A percentile compares a stretch with the other conserved stretches of the same genome.
Evolutionary conservation across 257 asterid genomes (phyloP).

Genomic region (Solanum commersonii): DNA sequence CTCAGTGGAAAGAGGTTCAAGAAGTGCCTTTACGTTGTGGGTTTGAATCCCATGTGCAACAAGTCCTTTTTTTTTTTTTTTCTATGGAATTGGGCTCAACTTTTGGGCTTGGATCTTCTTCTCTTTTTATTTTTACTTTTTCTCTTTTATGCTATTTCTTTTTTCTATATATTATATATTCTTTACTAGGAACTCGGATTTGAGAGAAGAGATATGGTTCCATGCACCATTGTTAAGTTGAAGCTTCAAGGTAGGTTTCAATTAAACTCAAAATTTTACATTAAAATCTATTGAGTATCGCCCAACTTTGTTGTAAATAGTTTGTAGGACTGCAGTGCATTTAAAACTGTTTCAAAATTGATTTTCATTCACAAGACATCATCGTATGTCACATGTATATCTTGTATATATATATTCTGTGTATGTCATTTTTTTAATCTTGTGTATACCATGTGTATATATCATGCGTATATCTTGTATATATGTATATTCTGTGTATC

Average conservation of each 20-base stretch:
- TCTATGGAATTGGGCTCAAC: background rate
- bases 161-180: too few species aligned
- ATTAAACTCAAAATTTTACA: too few species aligned
- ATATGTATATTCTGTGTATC: background rate
- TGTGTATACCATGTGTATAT: background rate
- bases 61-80: background rate
- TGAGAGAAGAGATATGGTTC: background rate
- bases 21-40: background rate
- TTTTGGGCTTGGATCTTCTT: background rate
- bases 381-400: background rate
- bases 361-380: background rate
- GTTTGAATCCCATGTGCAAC: background rate
- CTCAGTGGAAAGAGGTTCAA: background rate
- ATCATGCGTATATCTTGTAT: background rate
- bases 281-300: background rate
- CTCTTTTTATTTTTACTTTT: background rate
- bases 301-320: background rate
- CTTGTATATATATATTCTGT: background rate
- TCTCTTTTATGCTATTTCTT: too few species aligned
- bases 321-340: background rate
- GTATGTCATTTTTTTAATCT: background rate
- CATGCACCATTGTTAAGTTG: background rate
- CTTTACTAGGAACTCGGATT: background rate
- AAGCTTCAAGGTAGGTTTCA: background rate
- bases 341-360: background rate